Conservation (phyloP, 148 eudicot genomes). For the Rhododendron vialii region DNA sequence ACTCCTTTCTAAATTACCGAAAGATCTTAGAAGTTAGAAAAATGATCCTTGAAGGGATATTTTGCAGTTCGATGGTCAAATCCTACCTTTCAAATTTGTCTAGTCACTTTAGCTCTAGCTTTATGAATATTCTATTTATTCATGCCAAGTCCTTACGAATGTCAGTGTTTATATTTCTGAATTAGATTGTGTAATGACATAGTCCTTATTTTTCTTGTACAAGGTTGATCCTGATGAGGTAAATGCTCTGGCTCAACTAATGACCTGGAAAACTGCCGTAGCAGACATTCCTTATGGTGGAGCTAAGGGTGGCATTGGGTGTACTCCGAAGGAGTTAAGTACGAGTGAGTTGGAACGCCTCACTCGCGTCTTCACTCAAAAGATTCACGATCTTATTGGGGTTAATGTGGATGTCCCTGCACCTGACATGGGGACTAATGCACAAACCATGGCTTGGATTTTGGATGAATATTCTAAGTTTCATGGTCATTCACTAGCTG, state of each 20-base stretch:
- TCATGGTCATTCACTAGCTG: constrained; percentile 61
- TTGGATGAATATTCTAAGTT: constrained; percentile 72
- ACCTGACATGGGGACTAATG: constrained; percentile 60
- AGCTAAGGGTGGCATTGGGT: constrained; percentile 61
- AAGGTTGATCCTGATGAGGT: constrained; percentile 62
- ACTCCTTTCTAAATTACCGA: not conserved
- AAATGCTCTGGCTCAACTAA: constrained; percentile 59
- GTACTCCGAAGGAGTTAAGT: constrained; percentile 37
- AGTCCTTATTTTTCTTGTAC: not conserved
- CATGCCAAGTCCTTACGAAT: not conserved
- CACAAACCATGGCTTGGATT: constrained; percentile 82
- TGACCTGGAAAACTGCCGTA: constrained; percentile 71
- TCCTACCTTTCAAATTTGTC: not conserved
- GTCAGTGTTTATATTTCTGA: not conserved
- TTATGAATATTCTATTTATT: not conserved
- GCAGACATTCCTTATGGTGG: constrained; percentile 59
- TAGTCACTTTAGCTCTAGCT: not conserved
- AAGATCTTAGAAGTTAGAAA: not conserved
- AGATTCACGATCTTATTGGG: constrained; percentile 54
- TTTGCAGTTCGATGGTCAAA: not conserved
- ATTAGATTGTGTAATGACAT: not conserved
- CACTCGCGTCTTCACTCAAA: constrained; percentile 58
- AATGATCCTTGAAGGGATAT: not conserved
- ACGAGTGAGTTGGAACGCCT: constrained; percentile 50
- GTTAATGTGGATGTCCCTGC: constrained; percentile 44